These are phyloP conservation scores for Colletotrichum higginsianum DNA, from an alignment of 2,329 filamentous ascomycete species.

Conservation along the genomic window DNA sequence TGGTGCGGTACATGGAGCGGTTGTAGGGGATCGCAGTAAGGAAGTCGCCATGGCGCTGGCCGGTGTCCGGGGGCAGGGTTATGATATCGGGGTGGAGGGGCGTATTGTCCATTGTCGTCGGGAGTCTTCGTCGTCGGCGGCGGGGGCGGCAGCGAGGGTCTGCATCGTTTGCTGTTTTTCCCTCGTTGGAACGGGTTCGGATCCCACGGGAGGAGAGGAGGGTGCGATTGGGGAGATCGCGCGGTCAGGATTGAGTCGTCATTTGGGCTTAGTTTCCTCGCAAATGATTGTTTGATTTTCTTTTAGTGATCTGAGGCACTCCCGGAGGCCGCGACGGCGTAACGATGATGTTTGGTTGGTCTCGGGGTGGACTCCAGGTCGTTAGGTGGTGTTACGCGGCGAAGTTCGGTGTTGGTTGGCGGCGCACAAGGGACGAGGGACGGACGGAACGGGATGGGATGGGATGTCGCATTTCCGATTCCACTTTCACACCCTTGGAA, in stretches of 20 bases:
- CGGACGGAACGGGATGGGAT: not conserved
- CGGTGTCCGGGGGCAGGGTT: slow-evolving; percentile 17
- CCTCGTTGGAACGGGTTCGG: not conserved
- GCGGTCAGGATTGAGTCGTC: not conserved
- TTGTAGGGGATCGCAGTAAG: slow-evolving; percentile 40
- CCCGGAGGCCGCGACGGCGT: not conserved
- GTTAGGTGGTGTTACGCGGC: not conserved
- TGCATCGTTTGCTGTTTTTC: slow-evolving; percentile 15
- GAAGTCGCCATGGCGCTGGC: slow-evolving; percentile 39
- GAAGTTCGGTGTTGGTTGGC: not conserved
- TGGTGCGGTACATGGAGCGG: slow-evolving; percentile 38
- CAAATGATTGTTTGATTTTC: not conserved
- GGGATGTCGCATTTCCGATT: not conserved
- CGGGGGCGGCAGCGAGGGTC: not conserved
- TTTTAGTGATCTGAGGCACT: not conserved
- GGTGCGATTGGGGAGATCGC: slow-evolving; percentile 1
- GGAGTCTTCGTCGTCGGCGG: not conserved
- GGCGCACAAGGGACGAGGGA: not conserved
- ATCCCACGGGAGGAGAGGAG: not conserved
- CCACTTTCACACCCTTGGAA: no score
- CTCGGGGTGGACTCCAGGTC: not conserved
- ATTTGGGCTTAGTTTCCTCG: not conserved
- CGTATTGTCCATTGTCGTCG: slow-evolving; percentile 39
- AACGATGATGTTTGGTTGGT: not conserved
- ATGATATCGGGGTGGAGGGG: slow-evolving; percentile 37